Evolutionary conservation across 2,329 filamentous ascomycete species (phyloP), one percentile per base, ranked within the genome.

Genomic region (Tolypocladium paradoxum): DNA sequence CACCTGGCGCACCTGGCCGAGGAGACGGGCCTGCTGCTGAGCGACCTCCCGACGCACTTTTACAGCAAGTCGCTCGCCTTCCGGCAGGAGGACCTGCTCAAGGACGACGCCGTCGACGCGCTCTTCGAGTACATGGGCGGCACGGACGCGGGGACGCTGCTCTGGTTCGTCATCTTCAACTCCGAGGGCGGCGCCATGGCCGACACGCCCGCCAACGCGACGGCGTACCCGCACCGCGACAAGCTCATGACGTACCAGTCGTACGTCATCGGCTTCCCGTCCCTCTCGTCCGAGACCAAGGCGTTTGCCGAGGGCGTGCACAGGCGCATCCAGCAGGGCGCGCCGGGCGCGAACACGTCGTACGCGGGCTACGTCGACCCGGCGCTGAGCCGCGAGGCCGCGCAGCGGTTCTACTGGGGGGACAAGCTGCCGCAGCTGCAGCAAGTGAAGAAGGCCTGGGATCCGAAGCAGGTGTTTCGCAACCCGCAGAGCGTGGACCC

Each of bases 281-380:
- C 66, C 1, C 61, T 83, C 16, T 71, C 69, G 1, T 56, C 69
- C n/a, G 69, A 66, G 14, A 79, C 76, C 2, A 73, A 69, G 52
- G 59, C 66, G 1, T 84, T 84, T 52, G 62, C 84, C 38, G 66
- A 70, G 18, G 75, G 74, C 6, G 68, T 85, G 47, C 76, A 82
- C 60, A 56, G 67, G 14, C 69, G 60, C 31, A 71, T 81, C 37
- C 62, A 64, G 36, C 60, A 60, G 5, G 64, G 70, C 6, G 68
- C 71, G 12, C 63, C 69, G 1, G 63, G 68, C 3, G 69, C 68
- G 0, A 65, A 73, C 47, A 77, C 76, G 12, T 77, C 79, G 1
- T 87, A 86, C 63, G 76, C 82, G 0, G 83, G 82, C 2, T 86
- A 85, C 57, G 76, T 86, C 2, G 82, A 85, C 60, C 74, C 74